A percentile compares a stretch with the other conserved stretches of the same genome.
Conservation (phyloP, 1,284 basidiomycete genomes). For the Somion occarium region DNA sequence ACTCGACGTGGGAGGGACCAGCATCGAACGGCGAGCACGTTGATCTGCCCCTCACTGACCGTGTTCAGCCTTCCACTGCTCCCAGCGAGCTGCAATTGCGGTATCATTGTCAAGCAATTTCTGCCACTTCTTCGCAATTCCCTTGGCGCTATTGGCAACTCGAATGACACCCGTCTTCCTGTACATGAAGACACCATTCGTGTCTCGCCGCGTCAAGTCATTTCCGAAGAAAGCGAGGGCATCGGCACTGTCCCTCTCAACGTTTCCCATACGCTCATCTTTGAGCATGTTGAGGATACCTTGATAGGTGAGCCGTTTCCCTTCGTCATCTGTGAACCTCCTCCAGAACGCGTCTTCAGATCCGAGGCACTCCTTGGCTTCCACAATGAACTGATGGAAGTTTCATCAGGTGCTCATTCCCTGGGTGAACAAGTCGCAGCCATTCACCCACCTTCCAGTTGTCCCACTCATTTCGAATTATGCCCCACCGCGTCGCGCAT, state of each 20-base stretch:
- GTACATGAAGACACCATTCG: constrained; percentile 12
- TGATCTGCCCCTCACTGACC: too few species aligned
- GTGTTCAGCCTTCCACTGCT: too few species aligned
- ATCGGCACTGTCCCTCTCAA: constrained; percentile 6
- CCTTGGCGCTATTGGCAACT: background rate
- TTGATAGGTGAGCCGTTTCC: constrained; percentile 8
- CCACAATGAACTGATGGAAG: constrained; percentile 19
- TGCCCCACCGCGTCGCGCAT: too few species aligned
- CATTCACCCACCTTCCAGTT: too few species aligned
- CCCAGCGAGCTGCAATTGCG: background rate
- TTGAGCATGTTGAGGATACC: constrained; percentile 8
- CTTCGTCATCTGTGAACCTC: constrained; percentile 9
- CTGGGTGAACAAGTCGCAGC: too few species aligned
- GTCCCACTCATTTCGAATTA: too few species aligned
- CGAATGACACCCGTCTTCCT: background rate
- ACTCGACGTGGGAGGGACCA: too few species aligned
- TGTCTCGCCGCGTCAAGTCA: constrained; percentile 6
- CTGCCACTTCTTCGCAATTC: background rate
- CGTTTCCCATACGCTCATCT: background rate
- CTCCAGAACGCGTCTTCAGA: constrained; percentile 16
- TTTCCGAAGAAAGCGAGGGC: constrained; percentile 12
- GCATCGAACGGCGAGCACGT: too few species aligned
- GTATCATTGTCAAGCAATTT: background rate
- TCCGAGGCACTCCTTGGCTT: constrained; percentile 13
- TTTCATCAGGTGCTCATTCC: too few species aligned